A percentile compares a stretch with the other conserved stretches of the same genome.
phyloP scores from a whole-genome alignment of 768 basidiomycete species.

The Calvatia gigantea region DNA sequence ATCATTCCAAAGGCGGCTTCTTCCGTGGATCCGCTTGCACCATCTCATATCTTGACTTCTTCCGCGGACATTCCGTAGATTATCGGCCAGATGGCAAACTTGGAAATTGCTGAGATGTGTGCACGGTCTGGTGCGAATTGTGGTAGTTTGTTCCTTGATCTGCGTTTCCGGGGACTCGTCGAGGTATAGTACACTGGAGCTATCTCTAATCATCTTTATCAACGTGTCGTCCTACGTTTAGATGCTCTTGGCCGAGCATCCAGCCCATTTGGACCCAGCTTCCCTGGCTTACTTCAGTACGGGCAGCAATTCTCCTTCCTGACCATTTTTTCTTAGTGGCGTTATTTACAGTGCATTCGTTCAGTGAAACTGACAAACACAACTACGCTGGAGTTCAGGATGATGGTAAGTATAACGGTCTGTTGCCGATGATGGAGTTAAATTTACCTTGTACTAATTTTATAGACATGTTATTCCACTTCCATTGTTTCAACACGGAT shows the following conservation, averaged over 20 bases:
- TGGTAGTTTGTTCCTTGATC: conserved; percentile 83
- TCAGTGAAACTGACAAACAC: conserved; percentile 86
- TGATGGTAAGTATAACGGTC: conserved; percentile 54
- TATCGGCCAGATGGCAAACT: conserved; percentile 70
- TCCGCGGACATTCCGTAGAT: conserved; percentile 42
- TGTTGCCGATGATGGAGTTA: background rate
- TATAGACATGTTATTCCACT: conserved; percentile 79
- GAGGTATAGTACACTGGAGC: conserved; percentile 32
- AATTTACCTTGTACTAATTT: conserved; percentile 7
- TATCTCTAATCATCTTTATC: background rate
- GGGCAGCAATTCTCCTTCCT: conserved; percentile 16
- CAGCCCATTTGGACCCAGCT: conserved; percentile 77
- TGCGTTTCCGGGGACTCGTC: conserved; percentile 82
- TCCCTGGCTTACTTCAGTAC: conserved; percentile 79
- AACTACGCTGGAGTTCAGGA: conserved; percentile 69
- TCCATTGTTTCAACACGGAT: conserved; percentile 87
- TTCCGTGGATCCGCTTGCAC: conserved; percentile 3
- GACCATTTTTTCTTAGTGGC: conserved; percentile 6
- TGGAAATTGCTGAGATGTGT: conserved; percentile 92
- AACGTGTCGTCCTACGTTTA: too few relatives aligned
- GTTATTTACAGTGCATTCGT: conserved; percentile 61
- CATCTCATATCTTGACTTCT: conserved; percentile 3
- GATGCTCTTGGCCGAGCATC: conserved; percentile 74
- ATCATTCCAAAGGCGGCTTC: background rate
- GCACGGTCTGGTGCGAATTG: conserved; percentile 86